These are phyloP conservation scores for Acidiella bohemica DNA, from an alignment of 495 filamentous ascomycete genomes.

Conservation along the genomic window DNA sequence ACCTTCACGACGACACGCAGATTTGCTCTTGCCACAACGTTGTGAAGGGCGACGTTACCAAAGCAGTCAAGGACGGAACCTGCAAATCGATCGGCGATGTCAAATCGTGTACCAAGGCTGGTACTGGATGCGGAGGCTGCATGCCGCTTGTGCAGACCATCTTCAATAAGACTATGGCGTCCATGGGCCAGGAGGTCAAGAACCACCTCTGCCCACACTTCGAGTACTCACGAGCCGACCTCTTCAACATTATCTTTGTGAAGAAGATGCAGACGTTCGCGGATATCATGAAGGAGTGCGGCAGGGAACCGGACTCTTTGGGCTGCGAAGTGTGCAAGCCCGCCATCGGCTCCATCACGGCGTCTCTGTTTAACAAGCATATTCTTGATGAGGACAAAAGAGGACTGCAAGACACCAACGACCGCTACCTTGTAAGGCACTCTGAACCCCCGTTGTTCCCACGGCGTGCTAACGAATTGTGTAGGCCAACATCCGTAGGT, in stretches of 20 bases:
- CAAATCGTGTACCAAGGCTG: slow-evolving; percentile 90
- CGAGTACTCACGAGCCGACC: slow-evolving; percentile 70
- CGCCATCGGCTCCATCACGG: slow-evolving; percentile 68
- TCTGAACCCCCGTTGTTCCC: too few species aligned
- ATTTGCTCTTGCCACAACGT: slow-evolving; percentile 97
- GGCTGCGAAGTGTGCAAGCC: slow-evolving; percentile 93
- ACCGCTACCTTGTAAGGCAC: slow-evolving; percentile 82
- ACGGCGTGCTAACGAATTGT: too few species aligned
- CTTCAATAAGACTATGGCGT: slow-evolving; percentile 84
- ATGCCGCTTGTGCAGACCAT: slow-evolving; percentile 86
- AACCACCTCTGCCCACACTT: slow-evolving; percentile 82
- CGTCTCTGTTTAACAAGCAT: slow-evolving; percentile 75
- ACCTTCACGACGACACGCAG: slow-evolving; percentile 72
- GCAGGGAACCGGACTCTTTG: slow-evolving; percentile 57
- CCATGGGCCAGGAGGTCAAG: slow-evolving; percentile 80
- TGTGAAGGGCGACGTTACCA: slow-evolving; percentile 61
- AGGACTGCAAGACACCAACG: slow-evolving; percentile 88
- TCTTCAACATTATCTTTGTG: slow-evolving; percentile 80
- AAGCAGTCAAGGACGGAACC: slow-evolving; percentile 58
- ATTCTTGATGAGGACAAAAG: slow-evolving; percentile 63
- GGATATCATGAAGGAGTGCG: slow-evolving; percentile 73
- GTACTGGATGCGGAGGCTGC: slow-evolving; percentile 88
- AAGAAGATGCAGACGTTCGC: slow-evolving; percentile 63
- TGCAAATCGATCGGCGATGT: slow-evolving; percentile 80
- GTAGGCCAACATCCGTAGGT: too few species aligned